Evolutionary conservation across 805 yeast species (phyloP).

Genomic region (Candida piceae): DNA sequence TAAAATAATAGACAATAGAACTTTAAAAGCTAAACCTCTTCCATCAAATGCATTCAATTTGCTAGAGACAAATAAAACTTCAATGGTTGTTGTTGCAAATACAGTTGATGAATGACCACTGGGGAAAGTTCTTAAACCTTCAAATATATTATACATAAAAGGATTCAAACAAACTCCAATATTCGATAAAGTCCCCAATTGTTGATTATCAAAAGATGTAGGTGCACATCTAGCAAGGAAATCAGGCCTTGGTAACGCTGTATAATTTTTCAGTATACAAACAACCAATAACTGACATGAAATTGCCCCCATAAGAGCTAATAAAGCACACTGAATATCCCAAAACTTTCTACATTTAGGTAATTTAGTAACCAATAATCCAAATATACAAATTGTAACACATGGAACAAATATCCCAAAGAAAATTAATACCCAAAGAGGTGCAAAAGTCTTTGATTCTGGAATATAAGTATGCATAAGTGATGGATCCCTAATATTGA

Average conservation of each 20-base stretch:
- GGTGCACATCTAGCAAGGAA: slow-evolving; percentile 47
- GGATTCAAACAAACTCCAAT: slow-evolving; percentile 44
- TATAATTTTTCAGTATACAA: slow-evolving; percentile 40
- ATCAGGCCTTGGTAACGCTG: slow-evolving; percentile 52
- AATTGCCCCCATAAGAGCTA: slow-evolving; percentile 34
- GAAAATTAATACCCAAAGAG: slow-evolving; percentile 28
- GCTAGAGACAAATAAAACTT: slow-evolving; percentile 31
- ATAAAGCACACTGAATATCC: slow-evolving; percentile 36
- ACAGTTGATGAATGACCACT: slow-evolving; percentile 52
- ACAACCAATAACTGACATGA: slow-evolving; percentile 36
- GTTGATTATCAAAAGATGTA: slow-evolving; percentile 24
- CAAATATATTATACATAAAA: slow-evolving; percentile 32
- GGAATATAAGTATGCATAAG: slow-evolving; percentile 32
- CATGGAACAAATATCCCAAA: slow-evolving; percentile 31
- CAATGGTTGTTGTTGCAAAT: slow-evolving; percentile 40
- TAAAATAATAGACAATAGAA: slow-evolving; percentile 26
- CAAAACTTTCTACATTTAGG: slow-evolving; percentile 28
- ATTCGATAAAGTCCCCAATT: slow-evolving; percentile 33
- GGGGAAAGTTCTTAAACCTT: slow-evolving; percentile 55
- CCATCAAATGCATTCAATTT: slow-evolving; percentile 33
- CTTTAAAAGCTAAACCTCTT: slow-evolving; percentile 32
- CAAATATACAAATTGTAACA: slow-evolving; percentile 21
- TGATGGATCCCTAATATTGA: slow-evolving; percentile 30
- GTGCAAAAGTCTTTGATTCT: slow-evolving; percentile 31
- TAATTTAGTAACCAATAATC: slow-evolving; percentile 16